phyloP scores from a whole-genome alignment of 352 stramenopile genomes.

The Phytopythium cucurbitacearum region DNA sequence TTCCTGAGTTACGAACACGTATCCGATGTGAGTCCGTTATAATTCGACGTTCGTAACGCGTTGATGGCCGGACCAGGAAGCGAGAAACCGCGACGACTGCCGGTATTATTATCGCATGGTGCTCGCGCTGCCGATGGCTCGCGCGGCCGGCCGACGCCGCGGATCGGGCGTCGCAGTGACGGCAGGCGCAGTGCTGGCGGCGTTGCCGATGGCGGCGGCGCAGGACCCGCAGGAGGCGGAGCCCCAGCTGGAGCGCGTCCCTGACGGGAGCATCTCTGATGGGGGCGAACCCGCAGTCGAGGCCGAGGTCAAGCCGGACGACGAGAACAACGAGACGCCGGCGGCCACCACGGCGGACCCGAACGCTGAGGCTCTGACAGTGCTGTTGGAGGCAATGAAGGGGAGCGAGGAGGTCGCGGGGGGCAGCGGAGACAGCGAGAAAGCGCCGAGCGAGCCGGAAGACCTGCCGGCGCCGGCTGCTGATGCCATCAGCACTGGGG shows the following conservation, averaged over 20 bases:
- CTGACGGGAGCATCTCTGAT: not conserved
- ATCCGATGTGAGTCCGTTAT: too few species aligned
- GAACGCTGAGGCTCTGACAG: conserved; percentile 5
- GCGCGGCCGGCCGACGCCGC: not conserved
- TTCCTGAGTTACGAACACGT: too few species aligned
- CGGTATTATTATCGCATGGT: not conserved
- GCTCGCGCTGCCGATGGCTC: not conserved
- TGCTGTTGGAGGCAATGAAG: too few species aligned
- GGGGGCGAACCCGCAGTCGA: not conserved
- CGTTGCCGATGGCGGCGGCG: conserved; percentile 6
- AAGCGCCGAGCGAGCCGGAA: too few species aligned
- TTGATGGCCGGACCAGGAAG: not conserved
- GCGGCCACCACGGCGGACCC: not conserved
- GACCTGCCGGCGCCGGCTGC: too few species aligned
- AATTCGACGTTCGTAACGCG: not conserved
- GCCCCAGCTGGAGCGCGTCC: not conserved
- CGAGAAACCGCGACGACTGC: not conserved
- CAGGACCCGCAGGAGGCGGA: conserved; percentile 1
- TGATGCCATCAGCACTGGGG: too few species aligned
- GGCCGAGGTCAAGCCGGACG: not conserved
- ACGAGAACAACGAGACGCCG: conserved; percentile 3
- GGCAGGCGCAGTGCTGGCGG: conserved; percentile 1
- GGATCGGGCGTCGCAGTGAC: not conserved
- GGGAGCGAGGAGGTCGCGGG: too few species aligned
- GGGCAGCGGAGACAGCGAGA: too few species aligned